These are phyloP conservation scores for Lentinula boryana DNA, from an alignment of 768 basidiomycete species.

Conservation along the genomic window DNA sequence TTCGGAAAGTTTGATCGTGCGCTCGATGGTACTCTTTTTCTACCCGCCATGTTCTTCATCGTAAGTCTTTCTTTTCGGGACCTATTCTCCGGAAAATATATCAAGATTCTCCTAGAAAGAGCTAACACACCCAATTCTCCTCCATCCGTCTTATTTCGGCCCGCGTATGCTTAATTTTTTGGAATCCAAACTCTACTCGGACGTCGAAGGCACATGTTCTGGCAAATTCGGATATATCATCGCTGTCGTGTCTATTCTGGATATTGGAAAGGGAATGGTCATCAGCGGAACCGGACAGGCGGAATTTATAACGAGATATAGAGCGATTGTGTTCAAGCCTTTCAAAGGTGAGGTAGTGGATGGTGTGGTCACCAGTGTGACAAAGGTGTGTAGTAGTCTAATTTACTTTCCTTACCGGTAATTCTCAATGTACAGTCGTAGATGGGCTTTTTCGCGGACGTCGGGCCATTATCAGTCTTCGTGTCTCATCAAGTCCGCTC, in stretches of 20 bases:
- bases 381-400: conserved; percentile 60
- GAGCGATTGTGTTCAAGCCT: conserved; percentile 98
- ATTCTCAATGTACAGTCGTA: conserved; percentile 21
- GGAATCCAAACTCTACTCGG: conserved; percentile 87
- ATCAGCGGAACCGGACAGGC: conserved; percentile 90
- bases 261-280: conserved; percentile 91
- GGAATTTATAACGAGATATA: conserved; percentile 90
- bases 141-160: conserved; percentile 98
- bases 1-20: neutral
- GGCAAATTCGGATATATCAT: conserved; percentile 95
- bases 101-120: conserved; percentile 62
- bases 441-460: conserved; percentile 99
- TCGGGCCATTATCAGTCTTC: conserved; percentile 91
- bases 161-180: conserved; percentile 93
- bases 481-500: conserved; percentile 85
- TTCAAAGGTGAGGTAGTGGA: conserved; percentile 99
- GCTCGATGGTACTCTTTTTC: neutral
- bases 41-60: conserved; percentile 61
- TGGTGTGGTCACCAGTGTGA: conserved; percentile 92
- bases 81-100: conserved; percentile 6
- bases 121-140: conserved; percentile 92
- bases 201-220: conserved; percentile 96
- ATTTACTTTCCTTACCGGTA: neutral
- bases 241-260: conserved; percentile 83
- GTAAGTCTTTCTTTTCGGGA: conserved; percentile 31